A percentile compares a stretch with the other conserved stretches of the same genome.
These are phyloP conservation scores for Oropetium thomaeum DNA, from an alignment of 176 grass and related monocot species.

Conservation along the genomic window DNA sequence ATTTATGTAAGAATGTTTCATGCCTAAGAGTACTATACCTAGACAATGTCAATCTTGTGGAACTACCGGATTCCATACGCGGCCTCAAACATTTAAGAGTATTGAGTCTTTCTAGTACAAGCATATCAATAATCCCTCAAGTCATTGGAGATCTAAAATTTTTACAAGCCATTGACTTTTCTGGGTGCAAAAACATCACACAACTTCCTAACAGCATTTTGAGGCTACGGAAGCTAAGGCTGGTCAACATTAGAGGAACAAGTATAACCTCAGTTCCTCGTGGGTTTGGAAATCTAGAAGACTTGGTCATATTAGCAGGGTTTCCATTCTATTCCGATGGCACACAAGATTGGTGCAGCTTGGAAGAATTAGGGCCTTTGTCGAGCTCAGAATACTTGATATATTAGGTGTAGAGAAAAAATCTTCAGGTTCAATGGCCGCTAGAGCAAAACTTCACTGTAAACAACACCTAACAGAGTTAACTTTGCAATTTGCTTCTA, in stretches of 20 bases:
- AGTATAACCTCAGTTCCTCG: slow-evolving; percentile 1
- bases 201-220: slow-evolving; percentile 5
- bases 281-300: slow-evolving; percentile 16
- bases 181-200: neutral
- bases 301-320: neutral
- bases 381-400: neutral
- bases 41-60: neutral
- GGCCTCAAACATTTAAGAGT: slow-evolving; percentile 27
- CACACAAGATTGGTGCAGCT: neutral
- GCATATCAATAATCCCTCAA: slow-evolving; percentile 1
- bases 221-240: slow-evolving; percentile 23
- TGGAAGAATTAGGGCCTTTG: slow-evolving; percentile 23
- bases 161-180: slow-evolving; percentile 1
- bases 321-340: neutral
- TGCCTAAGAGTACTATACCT: slow-evolving; percentile 10
- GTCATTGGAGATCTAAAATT: slow-evolving; percentile 15
- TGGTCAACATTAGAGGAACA: neutral
- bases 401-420: slow-evolving; percentile 19
- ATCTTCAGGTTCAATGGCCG: slow-evolving; percentile 1
- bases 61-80: slow-evolving; percentile 4
- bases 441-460: slow-evolving; percentile 10
- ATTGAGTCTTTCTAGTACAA: neutral
- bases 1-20: neutral
- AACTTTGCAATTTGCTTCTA: neutral
- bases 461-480: neutral